Evolutionary conservation across 352 stramenopile species (phyloP), one percentile per base, ranked within the genome.

Genomic region (Pythium brachiatum): DNA sequence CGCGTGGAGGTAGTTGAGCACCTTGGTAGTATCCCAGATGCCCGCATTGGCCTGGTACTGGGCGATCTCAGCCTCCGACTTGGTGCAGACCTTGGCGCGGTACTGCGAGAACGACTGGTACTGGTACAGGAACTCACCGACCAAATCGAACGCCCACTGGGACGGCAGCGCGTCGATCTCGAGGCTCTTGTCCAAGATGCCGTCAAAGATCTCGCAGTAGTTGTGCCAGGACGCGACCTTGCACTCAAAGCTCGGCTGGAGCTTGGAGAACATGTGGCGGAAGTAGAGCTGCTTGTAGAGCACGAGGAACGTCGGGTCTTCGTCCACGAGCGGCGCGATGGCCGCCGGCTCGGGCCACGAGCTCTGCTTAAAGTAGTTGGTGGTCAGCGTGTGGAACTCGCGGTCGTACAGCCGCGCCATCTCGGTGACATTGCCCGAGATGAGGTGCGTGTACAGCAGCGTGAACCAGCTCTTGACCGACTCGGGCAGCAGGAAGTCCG

Each of bases 41-140:
- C 96, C 89, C n/a, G 75, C 61, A 69, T 96, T 83, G 66, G 89
- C 73, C 50, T 82, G 66, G 66, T 88, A 88, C 32, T 76, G 59
- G 15, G 67, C 72, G 50, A 79, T 77, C 65, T 91, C 78, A 26
- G 67, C 60, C 62, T 95, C 79, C 34, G 65, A 68, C 69, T 92
- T 90, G 57, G 75, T 63, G 25, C 70, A 69, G 72, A 90, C 60
- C 78, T 95, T 92, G 32, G 88, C 94, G 50, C 95, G 88, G 74
- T 97, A 97, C 76, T 99, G 96, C 75, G 93, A 98, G 73, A 98
- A 99, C 60, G 92, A 96, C 79, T 99, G 96, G 82, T 99, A 99
- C 79, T 99, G 96, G 79, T 99, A 99, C 1, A 99, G 90, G 68
- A 99, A 99, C 81, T 99, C 97, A 67, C 98, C 89, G 13, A 99